Base-by-base conservation (phyloP, 2,329 filamentous ascomycete genomes). In the Onygenales sp. region DNA sequence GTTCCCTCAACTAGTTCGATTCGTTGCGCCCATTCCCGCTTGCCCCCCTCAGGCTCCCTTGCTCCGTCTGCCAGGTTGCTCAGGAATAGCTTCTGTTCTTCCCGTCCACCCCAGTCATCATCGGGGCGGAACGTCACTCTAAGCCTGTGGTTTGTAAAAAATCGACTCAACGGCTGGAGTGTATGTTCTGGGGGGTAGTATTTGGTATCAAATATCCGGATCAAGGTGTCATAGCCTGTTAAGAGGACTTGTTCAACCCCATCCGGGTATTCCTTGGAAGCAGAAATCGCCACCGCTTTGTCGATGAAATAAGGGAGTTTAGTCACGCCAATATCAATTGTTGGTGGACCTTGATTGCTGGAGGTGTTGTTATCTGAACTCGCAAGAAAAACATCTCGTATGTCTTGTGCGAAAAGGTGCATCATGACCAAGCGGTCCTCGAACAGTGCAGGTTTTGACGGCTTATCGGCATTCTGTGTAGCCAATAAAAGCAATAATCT, bases 381-480 rank as follows among this genome's bases (percentile, higher is more conserved):
- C 11, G 14, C 4, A 13, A 21, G 13, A 13, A 49, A 52, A 51
- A 13, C 52, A 27, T 49, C 55, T 36, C 36, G 59, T 51, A 77
- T 59, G 52, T 76, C 71, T 39, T 69, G 63, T 0, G 74, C 74
- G 46, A 76, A 72, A 7, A 74, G 55, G 44, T 67, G 67, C 74
- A 77, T 77, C 74, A 77, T 76, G 11, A 66, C 67, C 21, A 77
- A 63, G 7, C 74, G 67, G 58, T 76, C 73, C 61, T 76, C 74
- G 51, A 77, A 77, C 7, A 62, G 62, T 14, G 73, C 74, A 2
- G 74, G 74, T 56, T 74, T 75, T 32, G 71, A 66, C 10, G 79
- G 76, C 60, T 84, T 84, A 64, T 85, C 82, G 14, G 82, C 82
- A 72, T 85, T 85, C 61, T 82, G 76, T 0, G 79, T 83, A 44